phyloP scores from a whole-genome alignment of 345 rosid genomes.

The Corymbia maculata region DNA sequence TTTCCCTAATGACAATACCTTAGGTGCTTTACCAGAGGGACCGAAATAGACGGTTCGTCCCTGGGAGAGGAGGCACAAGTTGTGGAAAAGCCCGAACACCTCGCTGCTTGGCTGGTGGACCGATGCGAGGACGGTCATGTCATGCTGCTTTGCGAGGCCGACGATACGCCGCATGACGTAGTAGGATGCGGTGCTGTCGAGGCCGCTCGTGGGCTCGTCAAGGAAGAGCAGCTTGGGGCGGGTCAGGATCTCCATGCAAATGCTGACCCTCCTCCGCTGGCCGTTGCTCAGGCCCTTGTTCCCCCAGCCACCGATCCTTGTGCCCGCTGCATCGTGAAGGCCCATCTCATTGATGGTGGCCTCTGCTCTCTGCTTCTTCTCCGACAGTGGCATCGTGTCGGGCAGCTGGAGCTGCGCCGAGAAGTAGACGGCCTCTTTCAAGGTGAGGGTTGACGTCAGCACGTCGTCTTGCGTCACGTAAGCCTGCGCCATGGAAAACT shows the following conservation, averaged over 20 bases:
- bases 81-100: conserved; percentile 37
- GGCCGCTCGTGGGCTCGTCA: conserved; percentile 58
- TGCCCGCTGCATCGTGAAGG: conserved; percentile 16
- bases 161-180: conserved; percentile 36
- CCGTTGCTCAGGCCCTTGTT: conserved; percentile 47
- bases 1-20: conserved; percentile 5
- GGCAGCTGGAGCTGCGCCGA: conserved; percentile 57
- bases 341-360: conserved; percentile 47
- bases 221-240: conserved; percentile 40
- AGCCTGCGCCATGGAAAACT: conserved; percentile 8
- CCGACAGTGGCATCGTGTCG: conserved; percentile 17
- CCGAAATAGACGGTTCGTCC: conserved; percentile 47
- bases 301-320: conserved; percentile 41
- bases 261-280: conserved; percentile 54
- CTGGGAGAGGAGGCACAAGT: conserved; percentile 36
- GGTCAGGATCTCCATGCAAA: conserved; percentile 44
- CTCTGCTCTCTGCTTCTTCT: conserved; percentile 45
- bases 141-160: conserved; percentile 8
- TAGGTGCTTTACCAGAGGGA: conserved; percentile 15
- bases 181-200: conserved; percentile 41
- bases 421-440: conserved; percentile 37
- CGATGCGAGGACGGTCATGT: conserved; percentile 24
- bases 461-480: conserved; percentile 45
- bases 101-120: conserved; percentile 45
- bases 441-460: conserved; percentile 25